Percentiles rank a stretch among this genome's conserved stretches.
Conservation (phyloP, 768 basidiomycete species). For the Tricholoma terreum region DNA sequence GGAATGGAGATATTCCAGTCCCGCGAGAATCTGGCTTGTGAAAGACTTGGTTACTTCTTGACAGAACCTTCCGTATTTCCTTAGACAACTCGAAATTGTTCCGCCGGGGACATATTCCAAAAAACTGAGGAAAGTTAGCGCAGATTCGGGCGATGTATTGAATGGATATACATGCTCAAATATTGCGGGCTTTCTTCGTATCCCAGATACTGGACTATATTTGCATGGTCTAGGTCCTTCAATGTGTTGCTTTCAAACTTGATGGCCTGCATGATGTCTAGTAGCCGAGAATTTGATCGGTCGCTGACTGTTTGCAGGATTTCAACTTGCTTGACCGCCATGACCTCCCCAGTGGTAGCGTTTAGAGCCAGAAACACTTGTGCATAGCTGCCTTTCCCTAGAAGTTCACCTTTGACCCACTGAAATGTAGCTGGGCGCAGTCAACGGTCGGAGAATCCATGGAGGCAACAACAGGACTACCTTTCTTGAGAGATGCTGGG, state of each 20-base stretch:
- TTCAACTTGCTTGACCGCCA: constrained; percentile 97
- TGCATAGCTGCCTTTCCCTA: constrained; percentile 93
- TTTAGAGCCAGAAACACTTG: constrained; percentile 90
- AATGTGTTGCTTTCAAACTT: constrained; percentile 85
- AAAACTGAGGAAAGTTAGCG: constrained; percentile 52
- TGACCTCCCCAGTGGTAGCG: constrained; percentile 86
- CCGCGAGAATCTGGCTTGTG: constrained; percentile 79
- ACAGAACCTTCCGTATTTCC: constrained; percentile 77
- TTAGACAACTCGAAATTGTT: constrained; percentile 77
- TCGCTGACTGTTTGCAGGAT: constrained; percentile 73
- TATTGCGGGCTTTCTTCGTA: constrained; percentile 72
- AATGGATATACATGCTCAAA: constrained; percentile 69
- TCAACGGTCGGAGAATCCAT: background rate
- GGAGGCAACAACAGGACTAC: background rate
- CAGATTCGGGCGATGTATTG: background rate
- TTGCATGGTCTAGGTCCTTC: constrained; percentile 83
- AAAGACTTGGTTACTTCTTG: constrained; percentile 86
- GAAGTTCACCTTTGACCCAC: constrained; percentile 90
- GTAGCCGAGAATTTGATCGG: constrained; percentile 58
- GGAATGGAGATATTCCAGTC: constrained; percentile 84
- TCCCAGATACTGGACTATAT: constrained; percentile 92
- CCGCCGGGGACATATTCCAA: constrained; percentile 95
- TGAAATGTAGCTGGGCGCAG: constrained; percentile 59
- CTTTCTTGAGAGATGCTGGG: constrained; percentile 9
- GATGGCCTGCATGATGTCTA: constrained; percentile 73